phyloP scores from a whole-genome alignment of 208 protist genomes.

The Tritrichomonas foetus region DNA sequence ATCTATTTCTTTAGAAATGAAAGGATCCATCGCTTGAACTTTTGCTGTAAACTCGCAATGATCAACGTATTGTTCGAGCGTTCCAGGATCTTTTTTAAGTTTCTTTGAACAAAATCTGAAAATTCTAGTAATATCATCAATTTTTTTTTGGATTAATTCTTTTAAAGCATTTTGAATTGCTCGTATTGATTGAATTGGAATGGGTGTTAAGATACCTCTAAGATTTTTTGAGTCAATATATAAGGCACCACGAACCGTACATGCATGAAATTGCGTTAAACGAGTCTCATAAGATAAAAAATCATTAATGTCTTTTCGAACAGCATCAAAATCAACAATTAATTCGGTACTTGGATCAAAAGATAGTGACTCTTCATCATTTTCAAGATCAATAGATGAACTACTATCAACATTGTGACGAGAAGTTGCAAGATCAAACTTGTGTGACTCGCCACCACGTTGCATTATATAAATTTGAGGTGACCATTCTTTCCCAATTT shows the following conservation, averaged over 20 bases:
- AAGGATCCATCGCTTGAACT: neutral
- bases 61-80: neutral
- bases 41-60: neutral
- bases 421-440: neutral
- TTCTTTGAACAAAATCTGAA: neutral
- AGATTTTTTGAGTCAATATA: constrained; percentile 15
- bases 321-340: neutral
- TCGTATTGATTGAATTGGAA: neutral
- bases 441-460: neutral
- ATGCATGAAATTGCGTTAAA: neutral
- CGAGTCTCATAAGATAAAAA: neutral
- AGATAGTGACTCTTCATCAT: neutral
- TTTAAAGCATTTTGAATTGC: neutral
- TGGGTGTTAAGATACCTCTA: neutral
- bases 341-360: neutral
- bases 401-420: too few species aligned
- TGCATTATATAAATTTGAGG: neutral
- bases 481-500: neutral
- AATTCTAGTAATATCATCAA: neutral
- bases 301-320: neutral
- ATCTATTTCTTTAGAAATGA: neutral
- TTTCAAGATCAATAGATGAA: neutral
- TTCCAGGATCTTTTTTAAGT: neutral
- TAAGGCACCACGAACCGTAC: neutral
- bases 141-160: constrained; percentile 17